Evolutionary conservation across 1,284 basidiomycete species (phyloP), one percentile per base, ranked within the genome.

Genomic region (Tylopilus orsonianus): DNA sequence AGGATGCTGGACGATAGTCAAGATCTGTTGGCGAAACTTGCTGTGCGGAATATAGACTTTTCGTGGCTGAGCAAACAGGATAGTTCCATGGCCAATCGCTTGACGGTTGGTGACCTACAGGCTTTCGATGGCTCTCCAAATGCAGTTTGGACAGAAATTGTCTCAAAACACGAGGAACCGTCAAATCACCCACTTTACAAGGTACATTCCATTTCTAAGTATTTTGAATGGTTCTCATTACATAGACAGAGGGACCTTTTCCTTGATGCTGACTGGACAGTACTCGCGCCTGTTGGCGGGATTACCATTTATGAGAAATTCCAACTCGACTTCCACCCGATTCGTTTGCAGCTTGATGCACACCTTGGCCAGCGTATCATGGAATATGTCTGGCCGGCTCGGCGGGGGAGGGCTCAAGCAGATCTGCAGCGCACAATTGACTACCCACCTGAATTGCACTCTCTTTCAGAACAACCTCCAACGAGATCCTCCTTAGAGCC

Each of bases 231-330:
- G 6, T 13, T 13, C 54, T 41, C 49, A 66, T 35, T 26, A 16
- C 40, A 51, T 43, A 55, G 34, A 54, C 50, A 88, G 86, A 73
- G 72, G 54, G 78, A 79, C 9, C 65, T 86, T 19, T 89, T 90
- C 65, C 71, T 85, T n/a, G 66, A 81, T 6, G 85, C 85, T 7
- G 78, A 84, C 49, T 93, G 91, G 90, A 83, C 79, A 4, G 79
- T 90, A 18, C 73, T 93, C n/a, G 82, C 92, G 0, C 90, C 94
- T 2, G 93, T 97, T 4, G 96, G 93, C 20, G 96, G 95, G 9
- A 97, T 99, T 57, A 81, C 87, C 8, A 93, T 98, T 55, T 87
- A 95, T 62, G 87, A 93, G 66, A 76, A 80, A 24, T 92, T 97
- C 60, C 83, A 90, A 54, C 71, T 97, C 39, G 81, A 83, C 38